phyloP scores from a whole-genome alignment of 1,284 basidiomycete species.

The Trametes sp. region DNA sequence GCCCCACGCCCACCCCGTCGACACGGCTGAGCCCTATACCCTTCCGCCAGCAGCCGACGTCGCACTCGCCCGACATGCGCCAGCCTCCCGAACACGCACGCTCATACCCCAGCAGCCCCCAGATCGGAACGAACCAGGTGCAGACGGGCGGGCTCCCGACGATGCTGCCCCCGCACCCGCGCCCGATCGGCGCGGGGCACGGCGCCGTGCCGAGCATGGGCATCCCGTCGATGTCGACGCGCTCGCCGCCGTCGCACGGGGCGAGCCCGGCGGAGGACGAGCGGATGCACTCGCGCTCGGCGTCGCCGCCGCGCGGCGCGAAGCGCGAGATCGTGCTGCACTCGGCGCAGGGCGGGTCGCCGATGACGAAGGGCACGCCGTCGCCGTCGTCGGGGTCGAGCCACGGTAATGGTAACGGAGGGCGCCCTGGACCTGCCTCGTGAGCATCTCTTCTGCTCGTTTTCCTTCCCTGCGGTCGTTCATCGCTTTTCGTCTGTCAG shows the following conservation, averaged over 20 bases:
- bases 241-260: constrained; percentile 56
- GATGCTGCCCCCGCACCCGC: constrained; percentile 72
- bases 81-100: constrained; percentile 46
- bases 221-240: constrained; percentile 70
- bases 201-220: constrained; percentile 43
- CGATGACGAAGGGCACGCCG: constrained; percentile 42
- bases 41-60: constrained; percentile 70
- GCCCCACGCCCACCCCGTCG: constrained; percentile 54
- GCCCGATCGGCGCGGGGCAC: constrained; percentile 61
- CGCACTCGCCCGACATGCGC: constrained; percentile 64
- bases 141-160: constrained; percentile 47
- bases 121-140: constrained; percentile 22
- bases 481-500: constrained; percentile 20
- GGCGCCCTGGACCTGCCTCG: constrained; percentile 27
- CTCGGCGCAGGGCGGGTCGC: constrained; percentile 43
- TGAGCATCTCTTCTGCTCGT: constrained; percentile 24
- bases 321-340: constrained; percentile 61
- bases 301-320: constrained; percentile 51
- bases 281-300: constrained; percentile 40
- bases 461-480: constrained; percentile 20
- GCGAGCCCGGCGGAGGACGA: constrained; percentile 59
- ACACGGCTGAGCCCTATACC: constrained; percentile 77
- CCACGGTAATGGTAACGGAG: constrained; percentile 22
- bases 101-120: constrained; percentile 59
- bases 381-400: constrained; percentile 49